Evolutionary conservation across 1,284 basidiomycete species (phyloP).

Genomic region (Stygiomarasmius scandens): DNA sequence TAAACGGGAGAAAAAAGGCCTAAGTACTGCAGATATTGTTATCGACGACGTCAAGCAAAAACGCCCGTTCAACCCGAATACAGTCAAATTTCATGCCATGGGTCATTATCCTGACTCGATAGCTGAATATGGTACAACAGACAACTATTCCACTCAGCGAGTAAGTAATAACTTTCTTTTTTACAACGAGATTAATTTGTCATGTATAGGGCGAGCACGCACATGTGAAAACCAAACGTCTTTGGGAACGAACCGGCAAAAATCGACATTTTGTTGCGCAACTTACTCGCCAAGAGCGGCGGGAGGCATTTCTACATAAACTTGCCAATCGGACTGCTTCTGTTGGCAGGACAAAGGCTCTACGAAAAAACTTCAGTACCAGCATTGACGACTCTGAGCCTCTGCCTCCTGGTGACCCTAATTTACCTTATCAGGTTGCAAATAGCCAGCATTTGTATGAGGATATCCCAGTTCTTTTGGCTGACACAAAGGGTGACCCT

Average conservation of each 20-base stretch:
- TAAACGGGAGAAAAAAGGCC: background rate
- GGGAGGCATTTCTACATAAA: background rate
- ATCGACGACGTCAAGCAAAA: background rate
- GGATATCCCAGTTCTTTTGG: background rate
- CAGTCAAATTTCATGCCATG: conserved; percentile 19
- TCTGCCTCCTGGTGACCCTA: conserved; percentile 12
- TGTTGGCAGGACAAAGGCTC: background rate
- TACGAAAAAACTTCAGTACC: background rate
- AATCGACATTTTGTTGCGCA: conserved; percentile 20
- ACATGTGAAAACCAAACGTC: conserved; percentile 32
- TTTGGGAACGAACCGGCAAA: conserved; percentile 35
- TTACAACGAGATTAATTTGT: background rate
- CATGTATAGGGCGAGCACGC: conserved; percentile 32
- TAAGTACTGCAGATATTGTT: background rate
- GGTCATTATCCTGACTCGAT: conserved; percentile 6
- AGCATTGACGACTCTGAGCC: conserved; percentile 17
- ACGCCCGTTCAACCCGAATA: background rate
- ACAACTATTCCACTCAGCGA: conserved; percentile 6
- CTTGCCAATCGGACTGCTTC: background rate
- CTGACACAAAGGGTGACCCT: background rate
- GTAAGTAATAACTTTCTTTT: conserved; percentile 19
- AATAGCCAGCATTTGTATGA: background rate
- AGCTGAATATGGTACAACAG: conserved; percentile 14
- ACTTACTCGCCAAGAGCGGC: conserved; percentile 27
- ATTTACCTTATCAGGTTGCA: conserved; percentile 22